phyloP scores from a whole-genome alignment of 768 basidiomycete genomes.

The Rickenella mellea region DNA sequence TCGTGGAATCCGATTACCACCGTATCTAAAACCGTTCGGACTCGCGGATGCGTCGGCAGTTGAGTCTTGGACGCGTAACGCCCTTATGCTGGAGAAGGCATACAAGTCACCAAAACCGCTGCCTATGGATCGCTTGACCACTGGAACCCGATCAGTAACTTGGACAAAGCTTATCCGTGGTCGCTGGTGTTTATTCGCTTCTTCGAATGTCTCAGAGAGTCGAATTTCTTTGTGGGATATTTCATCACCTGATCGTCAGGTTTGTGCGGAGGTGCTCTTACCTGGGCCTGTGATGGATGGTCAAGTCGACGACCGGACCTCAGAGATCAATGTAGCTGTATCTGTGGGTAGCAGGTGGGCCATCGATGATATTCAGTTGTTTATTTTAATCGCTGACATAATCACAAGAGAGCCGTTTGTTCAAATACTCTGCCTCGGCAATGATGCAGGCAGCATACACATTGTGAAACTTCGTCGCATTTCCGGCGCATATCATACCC shows the following conservation, averaged over 20 bases:
- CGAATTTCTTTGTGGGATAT: neutral
- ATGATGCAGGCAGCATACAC: neutral
- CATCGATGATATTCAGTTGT: neutral
- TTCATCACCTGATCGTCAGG: neutral
- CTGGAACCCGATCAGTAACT: neutral
- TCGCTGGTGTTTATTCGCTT: neutral
- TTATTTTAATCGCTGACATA: too few species aligned
- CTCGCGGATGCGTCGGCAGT: neutral
- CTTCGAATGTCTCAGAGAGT: neutral
- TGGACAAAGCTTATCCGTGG: neutral
- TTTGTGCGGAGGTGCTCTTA: neutral
- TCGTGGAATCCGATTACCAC: too few species aligned
- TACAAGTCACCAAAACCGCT: neutral
- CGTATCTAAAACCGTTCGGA: neutral
- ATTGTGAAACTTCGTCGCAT: neutral
- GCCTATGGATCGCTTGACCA: neutral
- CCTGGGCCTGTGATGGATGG: neutral
- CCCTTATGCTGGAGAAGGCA: neutral
- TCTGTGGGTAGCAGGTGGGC: neutral
- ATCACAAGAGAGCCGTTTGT: neutral
- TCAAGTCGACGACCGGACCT: neutral
- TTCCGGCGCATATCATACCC: neutral
- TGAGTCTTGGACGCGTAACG: neutral
- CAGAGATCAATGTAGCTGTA: neutral
- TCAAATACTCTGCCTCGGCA: neutral